A percentile compares a stretch with the other conserved stretches of the same genome.
Conservation (phyloP, 225 moss, liverwort and hornwort species). For the Marchantia polymorpha region DNA sequence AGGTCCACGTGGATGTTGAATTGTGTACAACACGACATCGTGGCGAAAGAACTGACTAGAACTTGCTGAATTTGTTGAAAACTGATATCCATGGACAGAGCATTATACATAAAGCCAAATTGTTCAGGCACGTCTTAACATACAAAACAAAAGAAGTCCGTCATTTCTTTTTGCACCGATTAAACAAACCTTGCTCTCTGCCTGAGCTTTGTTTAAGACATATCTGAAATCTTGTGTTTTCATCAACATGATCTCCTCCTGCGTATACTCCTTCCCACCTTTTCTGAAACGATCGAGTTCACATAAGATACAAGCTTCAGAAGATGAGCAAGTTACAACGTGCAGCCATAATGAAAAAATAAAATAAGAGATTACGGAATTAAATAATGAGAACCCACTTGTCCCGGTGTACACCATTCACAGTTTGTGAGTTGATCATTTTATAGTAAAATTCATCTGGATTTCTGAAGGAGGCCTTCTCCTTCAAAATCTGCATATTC, state of each 20-base stretch:
- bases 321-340: not conserved
- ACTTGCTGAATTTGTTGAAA: not conserved
- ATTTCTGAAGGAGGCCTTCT: slow-evolving; percentile 83
- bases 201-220: slow-evolving; percentile 69
- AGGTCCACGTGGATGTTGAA: not conserved
- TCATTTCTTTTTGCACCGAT: not conserved
- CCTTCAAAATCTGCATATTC: slow-evolving; percentile 46
- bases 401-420: slow-evolving; percentile 66
- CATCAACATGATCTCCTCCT: slow-evolving; percentile 67
- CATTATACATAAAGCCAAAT: not conserved
- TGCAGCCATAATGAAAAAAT: not conserved
- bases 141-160: not conserved
- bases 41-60: not conserved
- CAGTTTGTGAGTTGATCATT: slow-evolving; percentile 75
- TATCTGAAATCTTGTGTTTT: slow-evolving; percentile 80
- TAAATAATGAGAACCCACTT: slow-evolving; percentile 18
- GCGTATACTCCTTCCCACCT: slow-evolving; percentile 56
- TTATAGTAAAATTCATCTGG: slow-evolving; percentile 97
- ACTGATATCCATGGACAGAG: not conserved
- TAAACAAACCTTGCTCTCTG: slow-evolving; percentile 55
- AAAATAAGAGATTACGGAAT: not conserved
- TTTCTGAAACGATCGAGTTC: slow-evolving; percentile 24
- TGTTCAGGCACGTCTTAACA: not conserved
- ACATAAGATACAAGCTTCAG: not conserved
- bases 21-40: not conserved